These are phyloP conservation scores for Ambrosia hybrid DNA, from an alignment of 140 eudicot species.

Conservation along the genomic window DNA sequence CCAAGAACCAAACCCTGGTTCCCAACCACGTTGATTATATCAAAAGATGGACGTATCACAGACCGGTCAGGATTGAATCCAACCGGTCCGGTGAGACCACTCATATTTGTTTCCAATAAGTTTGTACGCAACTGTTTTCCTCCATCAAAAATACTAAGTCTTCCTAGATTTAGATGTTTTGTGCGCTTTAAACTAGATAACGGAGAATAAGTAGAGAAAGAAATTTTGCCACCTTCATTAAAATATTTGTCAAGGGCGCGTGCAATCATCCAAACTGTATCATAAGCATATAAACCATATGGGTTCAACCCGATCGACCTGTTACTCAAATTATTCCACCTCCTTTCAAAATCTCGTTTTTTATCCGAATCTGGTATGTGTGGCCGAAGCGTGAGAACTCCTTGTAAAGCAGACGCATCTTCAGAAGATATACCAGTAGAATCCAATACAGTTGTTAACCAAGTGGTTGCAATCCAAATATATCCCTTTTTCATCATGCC, in stretches of 20 bases:
- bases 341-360: slow-evolving; percentile 39
- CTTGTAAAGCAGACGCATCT: slow-evolving; percentile 36
- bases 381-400: slow-evolving; percentile 64
- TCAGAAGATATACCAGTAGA: slow-evolving; percentile 35
- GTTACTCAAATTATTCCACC: slow-evolving; percentile 55
- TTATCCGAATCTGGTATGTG: slow-evolving; percentile 52
- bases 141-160: slow-evolving; percentile 57
- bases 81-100: slow-evolving; percentile 66
- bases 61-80: slow-evolving; percentile 52
- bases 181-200: slow-evolving; percentile 33
- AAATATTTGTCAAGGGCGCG: slow-evolving; percentile 56
- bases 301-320: slow-evolving; percentile 65
- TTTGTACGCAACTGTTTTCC: slow-evolving; percentile 42
- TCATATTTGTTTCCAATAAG: slow-evolving; percentile 49
- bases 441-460: slow-evolving; percentile 70
- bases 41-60: slow-evolving; percentile 47
- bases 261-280: slow-evolving; percentile 77
- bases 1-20: slow-evolving; percentile 44
- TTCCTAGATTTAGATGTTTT: slow-evolving; percentile 48
- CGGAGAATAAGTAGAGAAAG: slow-evolving; percentile 53
- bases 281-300: slow-evolving; percentile 79
- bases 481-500: slow-evolving; percentile 71
- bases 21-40: slow-evolving; percentile 49
- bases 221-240: slow-evolving; percentile 54
- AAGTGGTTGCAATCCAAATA: slow-evolving; percentile 75